Evolutionary conservation across 768 basidiomycete genomes (phyloP), one percentile per base, ranked within the genome.

Genomic region (Kwoniella pini): DNA sequence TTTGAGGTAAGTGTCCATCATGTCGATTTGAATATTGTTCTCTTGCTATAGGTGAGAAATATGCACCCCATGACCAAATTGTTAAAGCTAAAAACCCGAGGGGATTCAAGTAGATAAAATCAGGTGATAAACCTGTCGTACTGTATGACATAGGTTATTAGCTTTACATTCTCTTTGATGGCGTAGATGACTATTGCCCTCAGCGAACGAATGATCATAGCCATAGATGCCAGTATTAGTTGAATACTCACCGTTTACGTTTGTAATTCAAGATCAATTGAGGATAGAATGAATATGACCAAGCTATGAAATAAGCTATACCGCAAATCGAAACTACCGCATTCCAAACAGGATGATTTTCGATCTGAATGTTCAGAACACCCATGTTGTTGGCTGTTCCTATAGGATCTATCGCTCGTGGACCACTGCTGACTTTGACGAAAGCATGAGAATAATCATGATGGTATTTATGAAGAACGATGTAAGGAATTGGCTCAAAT

Each of bases 31-130:
- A 54, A 60, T 82, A 82, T 67, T 82, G 73, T 4, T 62, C 10
- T 13, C 80, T 66, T 3, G 80, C 74, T 0, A 62, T 22, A 0
- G 73, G 62, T 17, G 74, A 76, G 51, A 65, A 76, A 51, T 69
- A 67, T 19, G 81, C 72, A 2, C 69, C 67, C 58, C 68, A 60
- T 54, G 73, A 77, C 74, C 77, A 82, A 30, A 78, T 63, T 4
- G 75, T 63, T 43, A 80, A 67, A 31, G 73, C 69, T 7, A 76
- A 48, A 54, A 79, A 79, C 1, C 81, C 81, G 33, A 80, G 30
- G 0, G 78, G 74, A 61, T 82, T 82, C 39, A 81, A 67, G 51
- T 70, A 69, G 21, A 74, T 64, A 60, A 82, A 82, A 69, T 81
- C 80, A 15, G 77, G 63, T 1, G 77, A 76, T 24, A 81, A 64